These are phyloP conservation scores for Tolypocladium sp. DNA, from an alignment of 2,329 filamentous ascomycete genomes.

Conservation along the genomic window DNA sequence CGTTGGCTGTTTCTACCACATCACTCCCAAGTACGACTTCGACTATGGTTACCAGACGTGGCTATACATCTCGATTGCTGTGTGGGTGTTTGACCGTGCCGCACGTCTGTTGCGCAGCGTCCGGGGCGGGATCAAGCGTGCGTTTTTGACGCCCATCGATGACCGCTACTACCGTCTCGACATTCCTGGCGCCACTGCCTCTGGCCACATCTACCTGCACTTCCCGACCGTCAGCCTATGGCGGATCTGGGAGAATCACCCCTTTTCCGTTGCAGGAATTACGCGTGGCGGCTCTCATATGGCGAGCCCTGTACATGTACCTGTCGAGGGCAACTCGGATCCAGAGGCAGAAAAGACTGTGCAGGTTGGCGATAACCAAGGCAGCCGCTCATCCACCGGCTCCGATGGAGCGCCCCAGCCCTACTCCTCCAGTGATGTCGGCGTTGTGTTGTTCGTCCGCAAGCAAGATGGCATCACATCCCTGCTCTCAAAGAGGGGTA, in stretches of 20 bases:
- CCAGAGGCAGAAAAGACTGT: too few species aligned
- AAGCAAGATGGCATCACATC: slow-evolving; percentile 3
- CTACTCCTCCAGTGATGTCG: neutral
- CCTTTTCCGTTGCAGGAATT: slow-evolving; percentile 14
- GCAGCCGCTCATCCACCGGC: too few species aligned
- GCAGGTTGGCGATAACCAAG: too few species aligned
- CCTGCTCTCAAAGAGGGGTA: neutral
- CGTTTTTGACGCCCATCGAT: slow-evolving; percentile 12
- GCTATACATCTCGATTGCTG: slow-evolving; percentile 13
- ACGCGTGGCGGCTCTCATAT: neutral
- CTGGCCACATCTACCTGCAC: slow-evolving; percentile 17
- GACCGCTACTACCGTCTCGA: slow-evolving; percentile 15
- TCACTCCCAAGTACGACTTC: slow-evolving; percentile 21
- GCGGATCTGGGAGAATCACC: slow-evolving; percentile 20
- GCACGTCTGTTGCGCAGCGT: slow-evolving; percentile 7
- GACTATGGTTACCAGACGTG: slow-evolving; percentile 33
- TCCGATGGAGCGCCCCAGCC: neutral
- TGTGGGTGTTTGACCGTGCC: slow-evolving; percentile 17
- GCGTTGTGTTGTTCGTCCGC: slow-evolving; percentile 2
- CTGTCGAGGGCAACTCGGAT: too few species aligned
- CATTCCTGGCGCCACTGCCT: slow-evolving; percentile 11
- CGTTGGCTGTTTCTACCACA: slow-evolving; percentile 32
- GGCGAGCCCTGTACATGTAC: too few species aligned
- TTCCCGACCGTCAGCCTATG: slow-evolving; percentile 15
- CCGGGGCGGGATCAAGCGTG: slow-evolving; percentile 9